Base-by-base conservation (phyloP, 2,329 filamentous ascomycete species). In the Alternaria dauci region DNA sequence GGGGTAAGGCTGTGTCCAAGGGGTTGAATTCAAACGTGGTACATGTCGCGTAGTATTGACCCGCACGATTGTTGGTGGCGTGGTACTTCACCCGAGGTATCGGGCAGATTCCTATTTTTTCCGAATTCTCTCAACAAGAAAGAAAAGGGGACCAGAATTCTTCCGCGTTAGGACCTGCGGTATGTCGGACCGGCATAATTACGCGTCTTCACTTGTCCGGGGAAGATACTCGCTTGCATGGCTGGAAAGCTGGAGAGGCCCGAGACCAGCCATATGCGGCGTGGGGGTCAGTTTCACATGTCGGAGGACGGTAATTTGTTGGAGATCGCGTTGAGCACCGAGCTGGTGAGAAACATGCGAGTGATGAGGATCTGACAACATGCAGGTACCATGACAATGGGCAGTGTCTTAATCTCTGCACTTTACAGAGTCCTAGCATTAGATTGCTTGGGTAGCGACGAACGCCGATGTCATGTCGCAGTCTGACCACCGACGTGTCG, bases 21-120 rank as follows among this genome's bases (percentile, higher is more conserved):
- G 32, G 30, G 36, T 50, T 50, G 20, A 50, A 38, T 26, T 16
- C 32, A 36, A 36, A 20, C 32, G n/a, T 41, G 50, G 51, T 59
- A 63, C 57, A 28, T 42, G 39, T 55, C 34, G 58, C 42, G 38
- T 32, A 38, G 58, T 59, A 55, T 59, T 59, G 32, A 48, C 32
- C 61, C 58, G 54, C 55, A 41, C 30, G 34, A 39, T 16, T 20
- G 20, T 25, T 25, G 25, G 44, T 52, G 51, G 52, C 51, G 34
- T 51, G 51, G 47, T 62, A 64, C 58, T 51, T 64, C 18, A 38
- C 58, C 59, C 58, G 59, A 64, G 59, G 59, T 62, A 62, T 46
- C 41, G 16, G 25, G 38, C 36, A 20, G 8, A 25, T 46, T 38
- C 20, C 34, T 44, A 46, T 25, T 58, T 58, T 42, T 32, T 52